A percentile compares a stretch with the other conserved stretches of the same genome.
Conservation (phyloP, 805 yeast genomes). For the Schwanniomyces pseudopolymorphus region DNA sequence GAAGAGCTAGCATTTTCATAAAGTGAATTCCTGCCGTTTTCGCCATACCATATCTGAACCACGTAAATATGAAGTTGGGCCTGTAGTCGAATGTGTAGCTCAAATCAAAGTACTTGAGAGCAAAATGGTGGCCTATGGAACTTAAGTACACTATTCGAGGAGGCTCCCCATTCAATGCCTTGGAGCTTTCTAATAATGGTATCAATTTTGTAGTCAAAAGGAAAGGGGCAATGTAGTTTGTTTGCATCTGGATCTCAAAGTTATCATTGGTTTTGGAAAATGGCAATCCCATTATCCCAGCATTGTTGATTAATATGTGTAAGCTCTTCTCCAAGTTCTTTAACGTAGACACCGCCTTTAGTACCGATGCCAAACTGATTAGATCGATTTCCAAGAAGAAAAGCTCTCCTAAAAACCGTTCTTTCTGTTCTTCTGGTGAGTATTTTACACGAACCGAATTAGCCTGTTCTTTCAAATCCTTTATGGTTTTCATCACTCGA, state of each 20-base stretch:
- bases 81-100: conserved; percentile 49
- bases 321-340: conserved; percentile 47
- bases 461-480: conserved; percentile 58
- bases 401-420: conserved; percentile 35
- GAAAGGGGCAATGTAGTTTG: conserved; percentile 76
- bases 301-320: conserved; percentile 70
- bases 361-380: conserved; percentile 30
- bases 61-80: conserved; percentile 71
- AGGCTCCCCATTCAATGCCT: conserved; percentile 22
- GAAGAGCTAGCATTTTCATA: conserved; percentile 59
- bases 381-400: conserved; percentile 39
- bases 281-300: conserved; percentile 82
- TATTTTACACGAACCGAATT: conserved; percentile 20
- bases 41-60: conserved; percentile 76
- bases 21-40: conserved; percentile 78
- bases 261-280: conserved; percentile 61
- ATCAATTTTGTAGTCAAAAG: conserved; percentile 62
- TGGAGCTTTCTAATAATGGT: conserved; percentile 48
- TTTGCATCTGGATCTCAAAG: conserved; percentile 78
- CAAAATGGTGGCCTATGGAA: conserved; percentile 63
- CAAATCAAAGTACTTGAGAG: conserved; percentile 47
- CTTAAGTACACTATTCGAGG: conserved; percentile 65
- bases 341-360: conserved; percentile 47
- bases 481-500: conserved; percentile 57
- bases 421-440: conserved; percentile 15